Conservation (phyloP, 495 filamentous ascomycete species). For the Amphirosellinia nigrospora region DNA sequence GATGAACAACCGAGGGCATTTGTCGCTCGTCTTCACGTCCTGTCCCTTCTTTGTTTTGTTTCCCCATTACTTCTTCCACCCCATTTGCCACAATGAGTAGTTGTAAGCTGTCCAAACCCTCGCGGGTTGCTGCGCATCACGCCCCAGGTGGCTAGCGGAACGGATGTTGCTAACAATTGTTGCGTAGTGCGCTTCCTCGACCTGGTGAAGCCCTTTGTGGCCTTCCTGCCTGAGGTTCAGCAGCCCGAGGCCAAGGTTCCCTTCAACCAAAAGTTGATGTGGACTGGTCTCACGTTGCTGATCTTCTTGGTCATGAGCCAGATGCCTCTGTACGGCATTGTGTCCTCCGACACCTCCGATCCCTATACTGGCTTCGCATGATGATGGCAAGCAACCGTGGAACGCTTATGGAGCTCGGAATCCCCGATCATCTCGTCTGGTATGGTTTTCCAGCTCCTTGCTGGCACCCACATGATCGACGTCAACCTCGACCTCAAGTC, state of each 20-base stretch:
- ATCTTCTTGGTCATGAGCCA: constrained; percentile 99
- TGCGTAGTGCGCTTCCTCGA: constrained; percentile 95
- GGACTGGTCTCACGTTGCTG: constrained; percentile 95
- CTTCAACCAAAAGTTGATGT: constrained; percentile 99
- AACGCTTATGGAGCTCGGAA: constrained; percentile 98
- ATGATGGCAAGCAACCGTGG: constrained; percentile 99
- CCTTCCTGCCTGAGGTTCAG: constrained; percentile 98
- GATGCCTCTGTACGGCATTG: constrained; percentile 96
- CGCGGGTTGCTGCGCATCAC: constrained; percentile 34
- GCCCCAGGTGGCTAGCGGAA: constrained; percentile 41
- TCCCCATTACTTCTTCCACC: constrained; percentile 47
- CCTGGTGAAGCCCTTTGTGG: constrained; percentile 98
- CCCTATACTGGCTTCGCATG: constrained; percentile 99
- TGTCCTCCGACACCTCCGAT: constrained; percentile 95
- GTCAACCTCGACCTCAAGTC: constrained; percentile 99
- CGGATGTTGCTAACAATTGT: constrained; percentile 37
- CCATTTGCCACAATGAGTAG: constrained; percentile 62
- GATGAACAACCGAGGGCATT: constrained; percentile 35
- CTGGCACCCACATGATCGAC: constrained; percentile 99
- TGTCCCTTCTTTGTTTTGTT: constrained; percentile 50
- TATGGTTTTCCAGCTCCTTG: constrained; percentile 99
- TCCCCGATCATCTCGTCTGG: constrained; percentile 98
- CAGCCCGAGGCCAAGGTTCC: constrained; percentile 95
- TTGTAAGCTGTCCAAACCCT: constrained; percentile 55
- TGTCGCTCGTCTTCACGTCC: constrained; percentile 45